Evolutionary conservation across 1,284 basidiomycete genomes (phyloP).

Genomic region (Paramarasmius palmivorus): DNA sequence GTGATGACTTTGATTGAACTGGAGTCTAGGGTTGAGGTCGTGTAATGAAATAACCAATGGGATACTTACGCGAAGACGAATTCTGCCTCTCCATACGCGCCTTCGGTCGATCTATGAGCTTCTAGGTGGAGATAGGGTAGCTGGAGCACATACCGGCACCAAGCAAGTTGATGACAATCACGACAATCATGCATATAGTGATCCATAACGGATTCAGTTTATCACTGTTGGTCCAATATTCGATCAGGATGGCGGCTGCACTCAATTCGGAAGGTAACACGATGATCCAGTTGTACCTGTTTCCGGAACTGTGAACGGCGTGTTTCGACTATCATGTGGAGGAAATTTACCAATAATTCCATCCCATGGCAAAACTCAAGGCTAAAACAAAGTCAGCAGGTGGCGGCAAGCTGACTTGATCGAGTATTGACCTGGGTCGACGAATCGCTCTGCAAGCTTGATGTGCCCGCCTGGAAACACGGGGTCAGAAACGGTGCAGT

Average conservation of each 20-base stretch:
- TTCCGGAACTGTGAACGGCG: too few species aligned
- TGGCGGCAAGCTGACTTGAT: not conserved
- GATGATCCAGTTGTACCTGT: constrained; percentile 66
- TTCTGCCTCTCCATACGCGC: constrained; percentile 72
- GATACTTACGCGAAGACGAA: constrained; percentile 65
- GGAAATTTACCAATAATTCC: constrained; percentile 53
- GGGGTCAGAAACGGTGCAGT: too few species aligned
- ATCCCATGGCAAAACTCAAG: constrained; percentile 81
- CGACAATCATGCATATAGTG: constrained; percentile 66
- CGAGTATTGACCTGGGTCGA: constrained; percentile 11
- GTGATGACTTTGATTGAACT: constrained; percentile 81
- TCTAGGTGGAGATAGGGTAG: not conserved
- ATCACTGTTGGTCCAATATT: constrained; percentile 57
- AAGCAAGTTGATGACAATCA: constrained; percentile 74
- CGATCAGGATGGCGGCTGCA: constrained; percentile 77
- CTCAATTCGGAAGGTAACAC: constrained; percentile 79
- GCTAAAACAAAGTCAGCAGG: constrained; percentile 58
- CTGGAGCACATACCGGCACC: constrained; percentile 52
- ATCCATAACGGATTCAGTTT: constrained; percentile 76
- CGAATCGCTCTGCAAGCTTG: too few species aligned
- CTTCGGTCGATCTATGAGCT: constrained; percentile 17
- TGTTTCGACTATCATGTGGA: too few species aligned
- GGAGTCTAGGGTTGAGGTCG: not conserved
- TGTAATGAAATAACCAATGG: not conserved
- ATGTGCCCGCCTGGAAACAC: constrained; percentile 85